Conservation (phyloP, 2,329 filamentous ascomycete species). For the Scytalidium sp. region DNA sequence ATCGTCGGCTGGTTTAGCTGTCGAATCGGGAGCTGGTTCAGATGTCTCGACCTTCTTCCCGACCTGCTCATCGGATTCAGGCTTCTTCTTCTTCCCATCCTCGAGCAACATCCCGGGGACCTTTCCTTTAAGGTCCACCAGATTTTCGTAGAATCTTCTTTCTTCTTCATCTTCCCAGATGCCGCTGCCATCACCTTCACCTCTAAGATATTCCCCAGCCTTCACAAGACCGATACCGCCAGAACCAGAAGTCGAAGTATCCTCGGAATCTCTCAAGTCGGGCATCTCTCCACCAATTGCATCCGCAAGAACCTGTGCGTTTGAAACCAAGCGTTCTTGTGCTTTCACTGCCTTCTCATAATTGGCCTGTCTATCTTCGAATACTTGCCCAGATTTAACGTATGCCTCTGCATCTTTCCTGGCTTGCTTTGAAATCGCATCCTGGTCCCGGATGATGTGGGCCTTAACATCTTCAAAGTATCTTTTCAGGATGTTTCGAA, state of each 20-base stretch:
- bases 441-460: slow-evolving; percentile 88
- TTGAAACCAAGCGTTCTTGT: slow-evolving; percentile 85
- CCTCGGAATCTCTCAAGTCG: slow-evolving; percentile 80
- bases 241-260: slow-evolving; percentile 60
- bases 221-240: slow-evolving; percentile 91
- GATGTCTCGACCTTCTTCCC: slow-evolving; percentile 70
- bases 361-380: slow-evolving; percentile 93
- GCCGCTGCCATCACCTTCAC: slow-evolving; percentile 83
- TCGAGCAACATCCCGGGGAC: slow-evolving; percentile 92
- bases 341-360: slow-evolving; percentile 92
- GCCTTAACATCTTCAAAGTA: slow-evolving; percentile 93
- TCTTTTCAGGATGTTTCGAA: slow-evolving; percentile 77
- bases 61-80: slow-evolving; percentile 75
- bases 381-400: slow-evolving; percentile 96
- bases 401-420: slow-evolving; percentile 97
- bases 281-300: slow-evolving; percentile 90
- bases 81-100: slow-evolving; percentile 91
- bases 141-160: slow-evolving; percentile 94
- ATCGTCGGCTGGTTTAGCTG: slow-evolving; percentile 56
- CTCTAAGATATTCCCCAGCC: slow-evolving; percentile 86
- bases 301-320: slow-evolving; percentile 89
- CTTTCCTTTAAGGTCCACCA: slow-evolving; percentile 92
- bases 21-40: slow-evolving; percentile 32
- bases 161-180: slow-evolving; percentile 99
- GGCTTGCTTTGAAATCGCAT: slow-evolving; percentile 79